Evolutionary conservation across 169 alveolate species (phyloP), one percentile per base, ranked within the genome.

Genomic region (Prorocentrum cordatum): DNA sequence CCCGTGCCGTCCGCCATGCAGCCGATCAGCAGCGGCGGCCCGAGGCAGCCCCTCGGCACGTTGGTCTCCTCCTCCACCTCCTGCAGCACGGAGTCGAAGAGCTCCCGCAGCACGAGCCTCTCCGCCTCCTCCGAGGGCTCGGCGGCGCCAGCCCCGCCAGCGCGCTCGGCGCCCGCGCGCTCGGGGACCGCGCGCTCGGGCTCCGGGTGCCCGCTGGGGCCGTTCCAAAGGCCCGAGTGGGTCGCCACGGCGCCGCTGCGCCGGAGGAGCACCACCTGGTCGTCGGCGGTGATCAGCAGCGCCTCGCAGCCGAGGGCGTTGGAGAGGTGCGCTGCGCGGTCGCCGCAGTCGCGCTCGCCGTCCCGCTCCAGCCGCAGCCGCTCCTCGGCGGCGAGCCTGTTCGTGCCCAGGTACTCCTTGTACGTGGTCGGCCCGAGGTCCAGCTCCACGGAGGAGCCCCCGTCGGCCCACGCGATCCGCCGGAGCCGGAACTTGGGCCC

Each of bases 321-420:
- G 32, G 86, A 75, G 86, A 75, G 58, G 47, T 54, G 72, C 14
- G 72, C 86, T 0, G 61, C 86, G 72, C 58, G 68, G 50, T 75
- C 86, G 10, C 61, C 86, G 36, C 45, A 73, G 27, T 58, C 58
- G 2, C 62, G 59, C 3, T 33, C 18, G 61, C 86, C 86, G 24
- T 75, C 45, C 27, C 26, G 31, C n/a, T 29, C 71, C 39, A 75
- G 62, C 59, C 45, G 71, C 27, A 35, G 1, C 61, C 72, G 72
- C 29, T 54, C 38, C 22, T 32, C 72, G 2, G 39, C 39, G n/a
- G n/a, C 38, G 32, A 59, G 16, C 14, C 64, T 58, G 14, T 54
- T 58, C 32, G 86, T 75, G 38, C 86, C 86, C 86, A 75, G 29
- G 20, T 75, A 75, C 86, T 54, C 86, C 86, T 75, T 75, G 72